Evolutionary conservation across 2,329 filamentous ascomycete species (phyloP).

Genomic region (Aspergillus puulaauensis): DNA sequence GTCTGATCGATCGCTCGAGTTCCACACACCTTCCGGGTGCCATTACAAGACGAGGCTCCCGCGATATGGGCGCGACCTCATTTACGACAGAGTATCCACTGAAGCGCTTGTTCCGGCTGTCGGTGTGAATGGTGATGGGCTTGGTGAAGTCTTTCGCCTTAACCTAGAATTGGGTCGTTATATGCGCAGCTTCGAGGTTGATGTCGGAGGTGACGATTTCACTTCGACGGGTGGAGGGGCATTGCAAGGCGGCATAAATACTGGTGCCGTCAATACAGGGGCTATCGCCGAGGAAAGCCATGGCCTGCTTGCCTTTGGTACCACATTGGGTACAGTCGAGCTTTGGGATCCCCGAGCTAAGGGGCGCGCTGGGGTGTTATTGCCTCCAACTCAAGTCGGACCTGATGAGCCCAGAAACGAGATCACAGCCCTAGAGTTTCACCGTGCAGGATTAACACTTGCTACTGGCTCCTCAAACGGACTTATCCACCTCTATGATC

Average conservation of each 20-base stretch:
- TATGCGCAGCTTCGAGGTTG: constrained; percentile 89
- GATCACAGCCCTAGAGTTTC: constrained; percentile 85
- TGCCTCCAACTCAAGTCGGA: constrained; percentile 49
- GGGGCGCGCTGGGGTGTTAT: constrained; percentile 74
- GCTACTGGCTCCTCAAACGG: constrained; percentile 86
- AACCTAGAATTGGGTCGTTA: constrained; percentile 91
- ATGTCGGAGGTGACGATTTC: constrained; percentile 81
- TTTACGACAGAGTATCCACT: constrained; percentile 77
- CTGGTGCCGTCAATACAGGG: constrained; percentile 82
- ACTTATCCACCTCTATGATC: constrained; percentile 85
- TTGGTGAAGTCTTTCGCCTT: constrained; percentile 87
- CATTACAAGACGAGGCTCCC: constrained; percentile 90
- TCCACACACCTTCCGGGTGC: constrained; percentile 84
- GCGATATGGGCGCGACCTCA: constrained; percentile 84
- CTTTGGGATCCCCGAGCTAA: constrained; percentile 92
- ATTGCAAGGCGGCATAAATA: constrained; percentile 80
- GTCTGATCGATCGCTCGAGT: constrained; percentile 84
- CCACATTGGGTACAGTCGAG: constrained; percentile 90
- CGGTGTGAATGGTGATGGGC: constrained; percentile 79
- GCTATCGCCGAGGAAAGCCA: constrained; percentile 87
- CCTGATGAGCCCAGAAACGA: constrained; percentile 52
- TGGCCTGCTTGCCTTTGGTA: constrained; percentile 89
- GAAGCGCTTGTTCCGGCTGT: constrained; percentile 87
- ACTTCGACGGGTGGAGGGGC: constrained; percentile 65
- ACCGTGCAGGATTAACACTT: constrained; percentile 77